Evolutionary conservation across 2,329 filamentous ascomycete genomes (phyloP), one percentile per base, ranked within the genome.

Genomic region (Neopestalotiopsis sp.): DNA sequence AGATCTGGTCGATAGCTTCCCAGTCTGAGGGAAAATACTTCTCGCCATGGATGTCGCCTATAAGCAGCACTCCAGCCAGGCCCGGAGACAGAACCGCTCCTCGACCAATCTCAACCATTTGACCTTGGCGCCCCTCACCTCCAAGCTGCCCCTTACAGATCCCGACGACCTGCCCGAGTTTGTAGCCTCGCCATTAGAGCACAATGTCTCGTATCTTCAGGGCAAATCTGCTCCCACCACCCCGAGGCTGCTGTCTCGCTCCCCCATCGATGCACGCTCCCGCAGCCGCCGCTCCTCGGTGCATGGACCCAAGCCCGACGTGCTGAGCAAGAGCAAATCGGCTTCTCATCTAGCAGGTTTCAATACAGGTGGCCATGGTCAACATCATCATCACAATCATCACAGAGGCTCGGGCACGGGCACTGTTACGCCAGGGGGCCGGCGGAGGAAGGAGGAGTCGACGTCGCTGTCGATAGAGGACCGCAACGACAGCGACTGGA

Each of bases 211-310:
- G 20, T 91, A 91, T 74, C 83, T 91, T 17, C 84, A 90, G 76
- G 87, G 85, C 73, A 88, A 86, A 74, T 90, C 90, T 28, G 88
- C 88, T 1, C 90, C 90, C 4, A 87, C 89, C 1, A 91, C 90
- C 2, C 90, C 90, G 7, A 85, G 88, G 28, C 85, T 92, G 34
- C 84, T 92, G 58, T 86, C 88, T 24, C 86, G 84, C 67, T 89
- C 85, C 6, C 82, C 83, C 49, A 81, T 85, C 30, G 81, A 82
- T 61, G 85, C 84, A 32, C 82, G 81, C 69, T 84, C 83, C 40
- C 81, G 83, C 57, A 82, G 81, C 69, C 82, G 83, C 71, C 80
- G 77, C 17, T 75, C 80, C 66, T 82, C 81, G 17, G 77, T 78
- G 45, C 78, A 81, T 12, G 74, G 76, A 58, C 68, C 69, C 57